Evolutionary conservation across 805 yeast species (phyloP), one percentile per base, ranked within the genome.

Genomic region (Candida montana): DNA sequence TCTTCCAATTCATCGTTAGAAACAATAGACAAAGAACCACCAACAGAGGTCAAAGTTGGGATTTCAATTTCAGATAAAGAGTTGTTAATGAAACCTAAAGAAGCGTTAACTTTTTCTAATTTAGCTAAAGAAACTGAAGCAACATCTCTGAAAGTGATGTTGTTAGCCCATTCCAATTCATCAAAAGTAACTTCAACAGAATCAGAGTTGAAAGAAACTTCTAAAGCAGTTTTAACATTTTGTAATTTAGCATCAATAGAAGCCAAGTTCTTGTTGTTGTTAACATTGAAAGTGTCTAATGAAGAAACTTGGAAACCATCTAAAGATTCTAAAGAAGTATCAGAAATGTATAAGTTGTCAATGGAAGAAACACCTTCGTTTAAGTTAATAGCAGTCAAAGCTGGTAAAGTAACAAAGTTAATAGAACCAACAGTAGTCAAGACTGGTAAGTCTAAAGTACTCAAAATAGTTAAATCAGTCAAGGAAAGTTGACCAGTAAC

Each of bases 191-290:
- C 83, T 50, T 75, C 79, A 47, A 85, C 88, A 46, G 75, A 69
- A 49, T 81, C 81, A 62, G 95, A 84, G 74, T 93, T 93, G 74
- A 75, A 84, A 50, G 96, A 79, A 62, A 93, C 80, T 57, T 82
- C 79, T 57, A 93, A 74, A 48, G 81, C 63, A 62, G 77, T 77
- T 48, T 91, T 76, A 50, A 89, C 93, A 46, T 83, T 67, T 65
- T 79, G 67, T 62, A 91, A 75, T 49, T 77, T 78, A 40, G 91
- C 80, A 62, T 83, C 75, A 55, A 84, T 76, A 46, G 86, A 65
- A 54, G 72, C 77, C 65, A 93, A 77, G 63, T 81, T 76, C 53
- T 65, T 70, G 80, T 93, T 93, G 83, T 93, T 93, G 89, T 89
- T 90, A 59, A 93, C 77, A 72, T 91, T 73, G 70, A 82, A 81